phyloP scores from a whole-genome alignment of 306 rosid species.

The Prunus salicina region DNA sequence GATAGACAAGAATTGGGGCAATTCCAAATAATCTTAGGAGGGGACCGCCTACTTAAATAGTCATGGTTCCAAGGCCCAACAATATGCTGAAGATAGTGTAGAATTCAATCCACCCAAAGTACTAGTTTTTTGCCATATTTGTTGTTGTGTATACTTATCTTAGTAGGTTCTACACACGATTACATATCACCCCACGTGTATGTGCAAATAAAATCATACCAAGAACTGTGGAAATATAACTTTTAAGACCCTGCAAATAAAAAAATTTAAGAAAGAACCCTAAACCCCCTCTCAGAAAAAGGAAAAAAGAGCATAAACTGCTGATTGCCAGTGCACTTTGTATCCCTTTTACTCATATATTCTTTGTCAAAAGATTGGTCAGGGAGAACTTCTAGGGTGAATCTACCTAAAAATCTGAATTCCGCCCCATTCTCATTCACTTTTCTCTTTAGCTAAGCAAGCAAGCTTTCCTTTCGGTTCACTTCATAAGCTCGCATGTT shows the following conservation, averaged over 20 bases:
- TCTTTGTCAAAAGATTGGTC: conserved; percentile 22
- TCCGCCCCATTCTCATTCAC: conserved; percentile 3
- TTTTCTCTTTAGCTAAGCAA: background rate
- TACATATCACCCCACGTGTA: background rate
- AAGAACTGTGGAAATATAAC: conserved; percentile 1
- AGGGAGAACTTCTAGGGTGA: conserved; percentile 1
- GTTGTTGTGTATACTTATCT: background rate
- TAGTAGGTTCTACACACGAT: background rate
- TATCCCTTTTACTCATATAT: background rate
- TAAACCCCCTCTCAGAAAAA: background rate
- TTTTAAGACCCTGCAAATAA: background rate
- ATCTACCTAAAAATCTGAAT: background rate
- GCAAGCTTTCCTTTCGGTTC: conserved; percentile 6
- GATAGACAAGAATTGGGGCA: conserved; percentile 1
- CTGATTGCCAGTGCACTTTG: background rate
- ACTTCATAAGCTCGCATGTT: background rate
- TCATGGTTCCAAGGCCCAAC: background rate
- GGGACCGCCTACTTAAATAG: background rate
- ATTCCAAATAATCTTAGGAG: background rate
- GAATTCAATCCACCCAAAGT: conserved; percentile 5
- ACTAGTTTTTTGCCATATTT: background rate
- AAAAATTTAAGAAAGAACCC: background rate
- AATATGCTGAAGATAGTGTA: background rate
- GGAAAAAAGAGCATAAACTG: background rate
- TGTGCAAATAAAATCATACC: background rate